These are phyloP conservation scores for Thelephora terrestris DNA, from an alignment of 1,284 basidiomycete genomes.

Conservation along the genomic window DNA sequence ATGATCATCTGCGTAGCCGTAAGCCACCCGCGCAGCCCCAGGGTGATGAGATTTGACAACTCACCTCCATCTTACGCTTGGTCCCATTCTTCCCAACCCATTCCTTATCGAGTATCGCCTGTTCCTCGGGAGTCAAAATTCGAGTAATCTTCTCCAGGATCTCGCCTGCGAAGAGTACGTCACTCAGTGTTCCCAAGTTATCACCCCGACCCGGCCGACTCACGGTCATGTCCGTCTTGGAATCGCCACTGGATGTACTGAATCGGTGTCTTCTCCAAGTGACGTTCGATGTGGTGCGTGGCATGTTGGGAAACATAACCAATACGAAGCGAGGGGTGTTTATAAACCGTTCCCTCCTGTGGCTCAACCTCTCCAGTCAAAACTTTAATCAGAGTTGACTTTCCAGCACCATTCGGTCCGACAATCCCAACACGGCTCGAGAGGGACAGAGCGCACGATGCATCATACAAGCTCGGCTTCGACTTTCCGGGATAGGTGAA, in stretches of 20 bases:
- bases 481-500: conserved; percentile 90
- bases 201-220: conserved; percentile 20
- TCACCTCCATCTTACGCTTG: conserved; percentile 82
- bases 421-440: conserved; percentile 86
- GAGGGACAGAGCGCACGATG: conserved; percentile 87
- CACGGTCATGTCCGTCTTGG: conserved; percentile 97
- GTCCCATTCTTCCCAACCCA: conserved; percentile 92
- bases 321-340: conserved; percentile 91
- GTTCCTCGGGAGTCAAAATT: conserved; percentile 83
- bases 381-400: conserved; percentile 96
- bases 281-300: conserved; percentile 91
- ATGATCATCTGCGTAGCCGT: conserved; percentile 57
- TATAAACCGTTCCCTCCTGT: conserved; percentile 90
- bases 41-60: conserved; percentile 15
- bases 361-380: conserved; percentile 93
- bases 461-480: conserved; percentile 79
- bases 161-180: conserved; percentile 44
- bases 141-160: conserved; percentile 90
- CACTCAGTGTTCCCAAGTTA: conserved; percentile 2
- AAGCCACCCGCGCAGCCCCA: neutral
- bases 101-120: conserved; percentile 72
- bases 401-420: conserved; percentile 91
- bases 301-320: conserved; percentile 99
- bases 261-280: conserved; percentile 91
- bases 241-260: conserved; percentile 99